Evolutionary conservation across 139 green algal species (phyloP).

Genomic region (Spirogloea muscicola): DNA sequence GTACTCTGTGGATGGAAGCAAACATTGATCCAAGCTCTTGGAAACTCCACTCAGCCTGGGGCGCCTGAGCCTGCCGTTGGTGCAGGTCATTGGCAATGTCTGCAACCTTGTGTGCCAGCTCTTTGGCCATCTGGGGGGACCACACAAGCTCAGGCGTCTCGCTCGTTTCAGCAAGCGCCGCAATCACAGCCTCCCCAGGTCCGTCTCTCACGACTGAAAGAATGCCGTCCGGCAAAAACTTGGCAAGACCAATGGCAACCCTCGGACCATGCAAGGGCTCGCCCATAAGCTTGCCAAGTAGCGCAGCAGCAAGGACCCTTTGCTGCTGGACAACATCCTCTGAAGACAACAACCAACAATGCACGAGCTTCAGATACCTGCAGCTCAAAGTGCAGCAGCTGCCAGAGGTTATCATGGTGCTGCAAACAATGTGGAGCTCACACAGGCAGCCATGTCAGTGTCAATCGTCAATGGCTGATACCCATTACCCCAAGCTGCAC

Average conservation of each 20-base stretch:
- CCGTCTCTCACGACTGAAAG: conserved; percentile 65
- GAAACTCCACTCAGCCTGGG: too few relatives aligned
- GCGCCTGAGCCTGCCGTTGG: conserved; percentile 47
- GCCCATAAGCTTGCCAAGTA: conserved; percentile 49
- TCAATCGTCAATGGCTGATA: too few relatives aligned
- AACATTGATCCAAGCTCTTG: too few relatives aligned
- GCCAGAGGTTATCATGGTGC: too few relatives aligned
- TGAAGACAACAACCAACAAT: too few relatives aligned
- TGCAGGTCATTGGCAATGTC: conserved; percentile 53
- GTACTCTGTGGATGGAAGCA: too few relatives aligned
- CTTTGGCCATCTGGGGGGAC: conserved; percentile 47
- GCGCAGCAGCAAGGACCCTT: conserved; percentile 18
- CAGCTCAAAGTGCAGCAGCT: too few relatives aligned
- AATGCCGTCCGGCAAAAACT: conserved; percentile 75
- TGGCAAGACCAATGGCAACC: conserved; percentile 60
- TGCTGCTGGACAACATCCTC: conserved; percentile 5
- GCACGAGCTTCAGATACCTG: too few relatives aligned
- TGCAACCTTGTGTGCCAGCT: conserved; percentile 55
- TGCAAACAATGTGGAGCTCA: too few relatives aligned
- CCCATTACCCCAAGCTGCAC: too few relatives aligned
- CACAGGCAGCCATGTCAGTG: too few relatives aligned
- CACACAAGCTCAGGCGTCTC: conserved; percentile 85
- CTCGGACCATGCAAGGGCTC: conserved; percentile 69
- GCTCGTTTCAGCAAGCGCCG: conserved; percentile 52
- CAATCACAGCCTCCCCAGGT: conserved; percentile 54